A percentile compares a stretch with the other conserved stretches of the same genome.
phyloP scores from a whole-genome alignment of 1,284 basidiomycete genomes.

The Pseudozyma tsukubaensis region DNA sequence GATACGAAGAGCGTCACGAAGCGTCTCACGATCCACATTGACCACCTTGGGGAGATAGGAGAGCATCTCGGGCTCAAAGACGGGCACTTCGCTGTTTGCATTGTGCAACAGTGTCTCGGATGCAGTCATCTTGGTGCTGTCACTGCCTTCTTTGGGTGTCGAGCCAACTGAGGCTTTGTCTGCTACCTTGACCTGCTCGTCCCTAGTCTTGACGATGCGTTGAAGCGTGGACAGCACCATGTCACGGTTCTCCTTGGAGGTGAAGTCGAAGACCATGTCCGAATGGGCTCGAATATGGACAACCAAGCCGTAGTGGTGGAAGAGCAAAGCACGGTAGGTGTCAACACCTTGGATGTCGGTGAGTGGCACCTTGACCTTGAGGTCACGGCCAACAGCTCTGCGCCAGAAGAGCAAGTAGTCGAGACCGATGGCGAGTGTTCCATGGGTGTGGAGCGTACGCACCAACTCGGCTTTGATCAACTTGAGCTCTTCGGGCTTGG shows the following conservation, averaged over 20 bases:
- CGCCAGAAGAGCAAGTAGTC: constrained; percentile 60
- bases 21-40: constrained; percentile 27
- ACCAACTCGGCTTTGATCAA: constrained; percentile 55
- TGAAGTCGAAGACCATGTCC: constrained; percentile 59
- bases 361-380: constrained; percentile 58
- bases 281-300: constrained; percentile 57
- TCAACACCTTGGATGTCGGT: constrained; percentile 52
- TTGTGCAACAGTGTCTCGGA: constrained; percentile 24
- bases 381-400: constrained; percentile 47
- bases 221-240: constrained; percentile 30
- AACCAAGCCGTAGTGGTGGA: constrained; percentile 56
- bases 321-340: constrained; percentile 52
- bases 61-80: constrained; percentile 35
- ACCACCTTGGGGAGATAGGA: constrained; percentile 47
- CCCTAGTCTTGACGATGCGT: constrained; percentile 27
- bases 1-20: constrained; percentile 25
- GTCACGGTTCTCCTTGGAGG: constrained; percentile 44
- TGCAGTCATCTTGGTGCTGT: constrained; percentile 8
- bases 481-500: constrained; percentile 38
- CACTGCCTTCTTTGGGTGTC: background rate
- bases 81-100: constrained; percentile 21
- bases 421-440: constrained; percentile 58
- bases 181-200: constrained; percentile 9
- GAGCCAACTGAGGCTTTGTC: constrained; percentile 4
- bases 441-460: constrained; percentile 54